Evolutionary conservation across 176 grass and related monocot species (phyloP), one percentile per base, ranked within the genome.

Genomic region (Secale cereale): DNA sequence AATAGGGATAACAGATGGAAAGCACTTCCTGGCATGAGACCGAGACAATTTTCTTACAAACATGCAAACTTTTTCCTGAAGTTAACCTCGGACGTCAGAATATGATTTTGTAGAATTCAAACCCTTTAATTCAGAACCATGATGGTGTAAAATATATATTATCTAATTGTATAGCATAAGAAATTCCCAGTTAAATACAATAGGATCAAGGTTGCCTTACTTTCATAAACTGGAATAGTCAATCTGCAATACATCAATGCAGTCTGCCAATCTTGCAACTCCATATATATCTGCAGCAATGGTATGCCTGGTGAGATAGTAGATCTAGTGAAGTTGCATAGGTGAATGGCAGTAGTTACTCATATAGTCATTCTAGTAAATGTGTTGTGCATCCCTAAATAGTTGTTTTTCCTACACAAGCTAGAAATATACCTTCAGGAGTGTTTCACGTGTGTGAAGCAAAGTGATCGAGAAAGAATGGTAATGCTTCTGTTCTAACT

Each of bases 151-250:
- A 80, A 83, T 13, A 7, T 43, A 69, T 50, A 50, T 16, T 50
- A 50, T 50, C 6, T 50, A 50, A 50, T 50, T 50, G 10, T 52
- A 81, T 8, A 82, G 5, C 29, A 19, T 8, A 72, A 88, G 69
- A 73, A 72, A 67, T 63, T 79, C 37, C 69, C n/a, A 83, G 36
- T 41, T 50, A 83, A 65, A 83, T 29, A 78, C 20, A 64, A 40
- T 74, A 79, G 69, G 31, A 67, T 39, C 65, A 78, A 56, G 76
- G 64, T 13, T 61, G 83, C 17, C 71, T 86, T 95, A 98, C 96
- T 95, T 85, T 89, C 74, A 89, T 95, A 98, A 74, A 85, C 81
- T 89, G 93, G 92, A 83, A 98, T 94, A 43, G 96, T 98, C 76
- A 89, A 84, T 88, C 78, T 90, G 83, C 96, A 98, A 87, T 91